Conservation (phyloP, 202 grass and related monocot genomes). For the Setaria italica region DNA sequence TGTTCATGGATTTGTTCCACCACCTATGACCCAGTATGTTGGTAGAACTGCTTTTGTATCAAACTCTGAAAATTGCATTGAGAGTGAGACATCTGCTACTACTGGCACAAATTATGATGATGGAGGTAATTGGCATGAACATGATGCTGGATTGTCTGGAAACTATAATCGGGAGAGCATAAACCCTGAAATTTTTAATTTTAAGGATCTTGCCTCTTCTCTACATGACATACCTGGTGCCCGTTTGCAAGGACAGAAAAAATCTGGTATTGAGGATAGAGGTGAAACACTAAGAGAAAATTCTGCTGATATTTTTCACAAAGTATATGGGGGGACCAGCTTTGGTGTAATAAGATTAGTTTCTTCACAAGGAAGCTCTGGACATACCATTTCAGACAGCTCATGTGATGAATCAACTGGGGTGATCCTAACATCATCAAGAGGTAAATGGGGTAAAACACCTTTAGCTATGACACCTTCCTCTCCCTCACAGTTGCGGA, state of each 20-base stretch:
- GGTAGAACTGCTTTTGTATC: conserved; percentile 20
- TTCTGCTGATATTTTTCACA: too few relatives aligned
- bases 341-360: too few relatives aligned
- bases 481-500: too few relatives aligned
- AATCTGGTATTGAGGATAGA: too few relatives aligned
- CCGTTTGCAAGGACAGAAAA: too few relatives aligned
- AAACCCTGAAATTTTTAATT: too few relatives aligned
- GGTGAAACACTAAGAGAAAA: too few relatives aligned
- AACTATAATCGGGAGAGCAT: too few relatives aligned
- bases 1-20: conserved; percentile 57
- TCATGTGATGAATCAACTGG: conserved; percentile 59
- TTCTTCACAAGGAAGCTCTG: neutral
- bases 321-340: too few relatives aligned
- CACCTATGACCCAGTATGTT: conserved; percentile 39
- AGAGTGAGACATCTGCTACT: conserved; percentile 49
- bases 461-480: too few relatives aligned
- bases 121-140: conserved; percentile 51
- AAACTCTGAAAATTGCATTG: conserved; percentile 50
- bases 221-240: too few relatives aligned
- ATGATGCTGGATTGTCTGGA: conserved; percentile 35
- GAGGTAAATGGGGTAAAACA: conserved; percentile 74
- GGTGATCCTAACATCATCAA: conserved; percentile 42
- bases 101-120: conserved; percentile 52
- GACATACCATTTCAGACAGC: neutral
- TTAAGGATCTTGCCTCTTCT: too few relatives aligned